Conservation (phyloP, 306 rosid species). For the Cicer chorassanicum region DNA sequence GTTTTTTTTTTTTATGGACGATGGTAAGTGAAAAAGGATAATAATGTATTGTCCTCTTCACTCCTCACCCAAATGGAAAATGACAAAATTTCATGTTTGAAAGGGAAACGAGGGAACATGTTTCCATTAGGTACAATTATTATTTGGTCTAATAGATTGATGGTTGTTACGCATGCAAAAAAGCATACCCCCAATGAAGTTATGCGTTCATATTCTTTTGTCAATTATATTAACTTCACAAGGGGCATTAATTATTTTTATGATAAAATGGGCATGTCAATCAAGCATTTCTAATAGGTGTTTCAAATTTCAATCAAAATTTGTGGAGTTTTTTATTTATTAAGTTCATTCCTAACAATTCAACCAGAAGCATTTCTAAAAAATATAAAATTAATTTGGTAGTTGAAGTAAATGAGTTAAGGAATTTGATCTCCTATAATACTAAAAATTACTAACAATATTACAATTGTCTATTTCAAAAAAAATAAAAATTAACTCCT, state of each 20-base stretch:
- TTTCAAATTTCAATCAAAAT: too few relatives aligned
- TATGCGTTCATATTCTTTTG: constrained; percentile 26
- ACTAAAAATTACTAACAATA: too few relatives aligned
- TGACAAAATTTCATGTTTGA: constrained; percentile 40
- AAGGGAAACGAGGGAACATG: constrained; percentile 44
- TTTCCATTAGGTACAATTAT: constrained; percentile 33
- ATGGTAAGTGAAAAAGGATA: background rate
- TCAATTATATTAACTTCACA: background rate
- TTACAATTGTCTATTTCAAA: too few relatives aligned
- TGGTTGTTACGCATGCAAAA: constrained; percentile 9
- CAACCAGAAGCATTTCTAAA: too few relatives aligned
- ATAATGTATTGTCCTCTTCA: background rate
- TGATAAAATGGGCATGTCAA: background rate
- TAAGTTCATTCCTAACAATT: too few relatives aligned
- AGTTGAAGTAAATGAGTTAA: too few relatives aligned
- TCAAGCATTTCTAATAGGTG: background rate
- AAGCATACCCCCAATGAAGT: background rate
- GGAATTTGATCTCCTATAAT: too few relatives aligned
- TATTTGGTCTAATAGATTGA: background rate
- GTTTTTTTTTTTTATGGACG: background rate
- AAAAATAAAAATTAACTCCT: too few relatives aligned
- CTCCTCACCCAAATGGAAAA: constrained; percentile 33
- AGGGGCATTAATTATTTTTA: background rate
- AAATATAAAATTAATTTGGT: too few relatives aligned
- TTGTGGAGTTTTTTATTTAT: too few relatives aligned